A percentile compares a stretch with the other conserved stretches of the same genome.
Evolutionary conservation across 805 yeast genomes (phyloP).

Genomic region (Wickerhamiella occidentalis): DNA sequence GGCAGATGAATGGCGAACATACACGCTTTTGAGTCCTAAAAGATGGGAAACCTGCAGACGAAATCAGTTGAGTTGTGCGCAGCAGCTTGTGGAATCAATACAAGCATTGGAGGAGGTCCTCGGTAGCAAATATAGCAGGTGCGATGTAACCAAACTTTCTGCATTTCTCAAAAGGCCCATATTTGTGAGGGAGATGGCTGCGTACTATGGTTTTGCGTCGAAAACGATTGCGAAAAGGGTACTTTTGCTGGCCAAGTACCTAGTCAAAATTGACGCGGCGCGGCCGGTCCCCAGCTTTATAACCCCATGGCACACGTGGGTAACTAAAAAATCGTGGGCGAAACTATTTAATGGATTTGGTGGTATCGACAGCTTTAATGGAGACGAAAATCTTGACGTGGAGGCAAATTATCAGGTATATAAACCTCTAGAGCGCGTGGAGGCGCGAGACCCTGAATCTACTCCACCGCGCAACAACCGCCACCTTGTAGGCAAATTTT

Average conservation of each 20-base stretch:
- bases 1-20: slow-evolving; percentile 5
- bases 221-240: slow-evolving; percentile 7
- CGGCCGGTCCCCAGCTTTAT: slow-evolving; percentile 16
- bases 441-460: slow-evolving; percentile 23
- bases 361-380: not conserved
- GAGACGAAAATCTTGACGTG: not conserved
- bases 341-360: not conserved
- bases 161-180: not conserved
- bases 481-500: slow-evolving; percentile 18
- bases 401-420: not conserved
- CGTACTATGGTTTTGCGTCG: slow-evolving; percentile 10
- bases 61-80: not conserved
- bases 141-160: not conserved
- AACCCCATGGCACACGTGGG: slow-evolving; percentile 12
- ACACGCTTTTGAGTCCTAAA: not conserved
- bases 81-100: not conserved
- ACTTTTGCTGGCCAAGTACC: slow-evolving; percentile 7
- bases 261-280: slow-evolving; percentile 14
- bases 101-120: not conserved
- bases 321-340: not conserved
- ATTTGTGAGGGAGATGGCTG: slow-evolving; percentile 3
- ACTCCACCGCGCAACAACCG: slow-evolving; percentile 21
- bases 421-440: slow-evolving; percentile 11
- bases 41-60: not conserved
- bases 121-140: not conserved